These are phyloP conservation scores for Macrotyloma uniflorum DNA, from an alignment of 306 rosid species.

Conservation along the genomic window DNA sequence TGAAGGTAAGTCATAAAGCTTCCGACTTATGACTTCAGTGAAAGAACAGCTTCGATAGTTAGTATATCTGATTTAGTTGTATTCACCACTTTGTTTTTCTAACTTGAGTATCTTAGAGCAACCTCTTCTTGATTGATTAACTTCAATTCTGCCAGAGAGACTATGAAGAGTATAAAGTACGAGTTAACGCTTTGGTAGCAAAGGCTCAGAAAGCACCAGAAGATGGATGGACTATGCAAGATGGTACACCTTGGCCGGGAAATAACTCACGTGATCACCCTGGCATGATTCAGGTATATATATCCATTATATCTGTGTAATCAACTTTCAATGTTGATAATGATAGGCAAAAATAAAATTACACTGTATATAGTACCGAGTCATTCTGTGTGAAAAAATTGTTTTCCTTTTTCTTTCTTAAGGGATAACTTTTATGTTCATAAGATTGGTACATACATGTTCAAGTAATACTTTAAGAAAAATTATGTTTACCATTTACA, in stretches of 20 bases:
- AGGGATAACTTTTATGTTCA: not conserved
- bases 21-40: conserved; percentile 1
- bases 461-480: not conserved
- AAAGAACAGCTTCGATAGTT: not conserved
- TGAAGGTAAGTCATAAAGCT: conserved; percentile 70
- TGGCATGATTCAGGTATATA: conserved; percentile 98
- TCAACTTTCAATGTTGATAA: conserved; percentile 7
- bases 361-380: not conserved
- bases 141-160: conserved; percentile 65
- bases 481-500: conserved; percentile 34
- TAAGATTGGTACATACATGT: conserved; percentile 1
- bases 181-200: conserved; percentile 89
- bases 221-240: conserved; percentile 98
- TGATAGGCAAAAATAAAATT: not conserved
- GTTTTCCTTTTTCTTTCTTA: not conserved
- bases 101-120: conserved; percentile 20
- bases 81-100: not conserved
- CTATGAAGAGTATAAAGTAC: conserved; percentile 90
- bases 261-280: conserved; percentile 95
- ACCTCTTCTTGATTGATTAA: conserved; percentile 2
- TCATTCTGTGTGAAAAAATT: not conserved
- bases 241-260: conserved; percentile 99
- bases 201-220: conserved; percentile 98
- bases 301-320: conserved; percentile 5
- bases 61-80: conserved; percentile 3